Evolutionary conservation across 2,329 filamentous ascomycete genomes (phyloP), one percentile per base, ranked within the genome.

Genomic region (Scytalidium sp.): DNA sequence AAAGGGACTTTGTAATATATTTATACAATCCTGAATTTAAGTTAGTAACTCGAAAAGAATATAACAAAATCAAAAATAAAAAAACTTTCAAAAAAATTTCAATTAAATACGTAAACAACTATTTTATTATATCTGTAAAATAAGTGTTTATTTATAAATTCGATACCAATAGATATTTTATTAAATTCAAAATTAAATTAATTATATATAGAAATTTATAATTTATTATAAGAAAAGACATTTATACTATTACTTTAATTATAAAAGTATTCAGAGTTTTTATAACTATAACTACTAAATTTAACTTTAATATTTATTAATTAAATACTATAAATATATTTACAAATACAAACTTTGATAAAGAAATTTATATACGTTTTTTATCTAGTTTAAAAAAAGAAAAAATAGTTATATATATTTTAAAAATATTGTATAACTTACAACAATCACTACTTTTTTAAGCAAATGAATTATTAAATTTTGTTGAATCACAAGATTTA

Each of bases 111-210:
- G n/a, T n/a, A n/a, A n/a, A n/a, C n/a, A n/a, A n/a, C n/a, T 46
- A n/a, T n/a, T n/a, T n/a, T n/a, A n/a, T n/a, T n/a, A n/a, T n/a
- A n/a, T n/a, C n/a, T n/a, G n/a, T n/a, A n/a, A n/a, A n/a, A 32
- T 67, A 43, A 59, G 57, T 64, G 1, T 63, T 59, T 36, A 56
- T 29, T 11, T 61, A 64, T 43, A 65, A 64, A 43, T 55, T 62
- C n/a, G 51, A 64, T 27, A 50, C 45, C 17, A 40, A 64, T 39
- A 56, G 58, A 6, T 56, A 52, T 36, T 50, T 64, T 3, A 23
- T 41, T 11, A 56, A 57, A 36, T 43, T 39, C 19, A 61, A 62
- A 40, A 56, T 59, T 22, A 19, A 59, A 15, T 45, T 60, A 10
- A 58, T 56, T 40, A 58, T 60, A n/a, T 39, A 54, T 19, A 55